Conservation (phyloP, 768 basidiomycete genomes). For the Pleurotus salmoneostramineus region DNA sequence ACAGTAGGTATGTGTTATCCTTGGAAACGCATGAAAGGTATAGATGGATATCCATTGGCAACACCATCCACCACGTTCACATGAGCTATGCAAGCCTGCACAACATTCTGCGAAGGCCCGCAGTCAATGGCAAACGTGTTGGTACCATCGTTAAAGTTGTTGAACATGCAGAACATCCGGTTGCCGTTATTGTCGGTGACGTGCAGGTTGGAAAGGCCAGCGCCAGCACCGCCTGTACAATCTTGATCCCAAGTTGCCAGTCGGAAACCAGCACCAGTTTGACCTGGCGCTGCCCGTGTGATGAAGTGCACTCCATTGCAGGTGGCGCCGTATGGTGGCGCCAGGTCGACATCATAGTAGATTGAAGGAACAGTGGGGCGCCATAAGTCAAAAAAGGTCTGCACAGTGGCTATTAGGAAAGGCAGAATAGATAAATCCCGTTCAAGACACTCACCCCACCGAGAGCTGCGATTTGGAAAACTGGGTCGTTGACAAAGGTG, state of each 20-base stretch:
- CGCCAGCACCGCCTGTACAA: background rate
- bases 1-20: background rate
- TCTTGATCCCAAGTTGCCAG: slow-evolving; percentile 1
- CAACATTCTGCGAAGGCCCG: background rate
- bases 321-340: background rate
- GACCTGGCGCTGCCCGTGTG: background rate
- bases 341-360: background rate
- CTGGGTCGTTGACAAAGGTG: background rate
- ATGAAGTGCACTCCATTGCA: background rate
- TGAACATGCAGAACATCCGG: background rate
- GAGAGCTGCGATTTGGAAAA: background rate
- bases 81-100: background rate
- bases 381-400: background rate
- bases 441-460: background rate
- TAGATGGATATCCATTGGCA: background rate
- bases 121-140: background rate
- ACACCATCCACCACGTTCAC: background rate
- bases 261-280: background rate
- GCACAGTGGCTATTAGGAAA: too few relatives aligned
- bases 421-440: too few relatives aligned
- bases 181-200: background rate
- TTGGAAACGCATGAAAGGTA: slow-evolving; percentile 1
- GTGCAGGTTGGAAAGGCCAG: background rate
- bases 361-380: background rate
- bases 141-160: slow-evolving; percentile 1